Evolutionary conservation across 1,139 yeast genomes (phyloP).

Genomic region (Debaryomyces sp.): DNA sequence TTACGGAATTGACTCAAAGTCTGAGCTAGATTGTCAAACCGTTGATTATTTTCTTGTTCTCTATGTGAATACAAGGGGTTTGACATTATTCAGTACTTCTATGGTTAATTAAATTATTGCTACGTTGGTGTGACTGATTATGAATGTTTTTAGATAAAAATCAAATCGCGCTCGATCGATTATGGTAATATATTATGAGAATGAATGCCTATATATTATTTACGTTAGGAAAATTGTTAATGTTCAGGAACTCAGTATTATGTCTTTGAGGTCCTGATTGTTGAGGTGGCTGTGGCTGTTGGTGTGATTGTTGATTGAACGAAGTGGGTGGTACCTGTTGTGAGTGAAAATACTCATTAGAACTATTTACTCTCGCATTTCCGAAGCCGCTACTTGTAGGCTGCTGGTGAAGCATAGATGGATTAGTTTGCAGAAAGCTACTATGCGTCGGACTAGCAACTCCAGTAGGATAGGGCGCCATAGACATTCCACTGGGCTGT

Average conservation of each 20-base stretch:
- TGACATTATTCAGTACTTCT: slow-evolving; percentile 24
- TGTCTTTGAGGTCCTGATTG: slow-evolving; percentile 3
- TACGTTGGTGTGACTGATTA: not conserved
- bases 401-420: slow-evolving; percentile 25
- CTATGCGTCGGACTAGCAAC: slow-evolving; percentile 2
- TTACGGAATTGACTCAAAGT: slow-evolving; percentile 48
- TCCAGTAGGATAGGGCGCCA: slow-evolving; percentile 25
- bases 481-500: slow-evolving; percentile 8
- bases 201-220: slow-evolving; percentile 18
- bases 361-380: slow-evolving; percentile 19
- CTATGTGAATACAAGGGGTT: slow-evolving; percentile 45
- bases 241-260: slow-evolving; percentile 26
- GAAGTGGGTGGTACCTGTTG: slow-evolving; percentile 5
- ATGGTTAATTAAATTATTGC: not conserved
- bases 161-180: not conserved
- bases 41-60: slow-evolving; percentile 48
- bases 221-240: slow-evolving; percentile 34
- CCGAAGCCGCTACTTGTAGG: slow-evolving; percentile 44
- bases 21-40: slow-evolving; percentile 48
- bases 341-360: not conserved
- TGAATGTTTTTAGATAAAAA: not conserved
- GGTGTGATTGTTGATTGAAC: slow-evolving; percentile 7
- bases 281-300: not conserved
- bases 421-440: not conserved
- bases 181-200: not conserved